Percentiles rank a stretch among this genome's conserved stretches.
Evolutionary conservation across 768 basidiomycete species (phyloP).

Genomic region (Boletus huronensis): DNA sequence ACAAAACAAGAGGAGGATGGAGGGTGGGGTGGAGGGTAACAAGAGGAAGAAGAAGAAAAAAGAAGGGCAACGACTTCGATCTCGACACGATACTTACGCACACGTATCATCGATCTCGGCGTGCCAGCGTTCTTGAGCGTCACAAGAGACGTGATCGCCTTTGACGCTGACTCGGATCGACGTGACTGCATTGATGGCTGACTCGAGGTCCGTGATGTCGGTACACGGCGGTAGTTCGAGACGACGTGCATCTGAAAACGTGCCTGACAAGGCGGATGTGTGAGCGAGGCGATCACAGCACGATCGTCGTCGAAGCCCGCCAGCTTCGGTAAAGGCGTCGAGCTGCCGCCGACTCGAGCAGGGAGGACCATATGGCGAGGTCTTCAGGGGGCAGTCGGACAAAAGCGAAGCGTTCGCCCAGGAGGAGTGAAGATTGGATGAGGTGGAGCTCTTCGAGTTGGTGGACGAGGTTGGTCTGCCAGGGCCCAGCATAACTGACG

Average conservation of each 20-base stretch:
- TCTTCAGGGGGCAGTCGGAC: constrained; percentile 33
- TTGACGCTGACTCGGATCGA: constrained; percentile 42
- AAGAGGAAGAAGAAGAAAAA: no score
- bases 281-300: constrained; percentile 3
- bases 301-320: not conserved
- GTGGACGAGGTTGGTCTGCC: constrained; percentile 4
- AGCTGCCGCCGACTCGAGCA: no score
- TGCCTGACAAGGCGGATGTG: constrained; percentile 21
- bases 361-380: constrained; percentile 28
- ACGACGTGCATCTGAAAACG: constrained; percentile 36
- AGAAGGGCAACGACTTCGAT: no score
- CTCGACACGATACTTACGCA: constrained; percentile 15
- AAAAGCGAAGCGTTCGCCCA: constrained; percentile 51
- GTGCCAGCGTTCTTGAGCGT: constrained; percentile 51
- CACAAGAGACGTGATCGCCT: constrained; percentile 44
- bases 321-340: constrained; percentile 1
- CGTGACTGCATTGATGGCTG: not conserved
- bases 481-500: not conserved
- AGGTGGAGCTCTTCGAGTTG: constrained; percentile 55
- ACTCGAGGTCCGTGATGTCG: constrained; percentile 1
- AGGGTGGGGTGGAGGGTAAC: no score
- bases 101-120: constrained; percentile 30
- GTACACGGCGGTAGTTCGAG: constrained; percentile 20
- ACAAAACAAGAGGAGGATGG: no score
- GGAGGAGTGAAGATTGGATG: constrained; percentile 59